Evolutionary conservation across 2,329 filamentous ascomycete genomes (phyloP).

Genomic region (Colletotrichum tofieldiae): DNA sequence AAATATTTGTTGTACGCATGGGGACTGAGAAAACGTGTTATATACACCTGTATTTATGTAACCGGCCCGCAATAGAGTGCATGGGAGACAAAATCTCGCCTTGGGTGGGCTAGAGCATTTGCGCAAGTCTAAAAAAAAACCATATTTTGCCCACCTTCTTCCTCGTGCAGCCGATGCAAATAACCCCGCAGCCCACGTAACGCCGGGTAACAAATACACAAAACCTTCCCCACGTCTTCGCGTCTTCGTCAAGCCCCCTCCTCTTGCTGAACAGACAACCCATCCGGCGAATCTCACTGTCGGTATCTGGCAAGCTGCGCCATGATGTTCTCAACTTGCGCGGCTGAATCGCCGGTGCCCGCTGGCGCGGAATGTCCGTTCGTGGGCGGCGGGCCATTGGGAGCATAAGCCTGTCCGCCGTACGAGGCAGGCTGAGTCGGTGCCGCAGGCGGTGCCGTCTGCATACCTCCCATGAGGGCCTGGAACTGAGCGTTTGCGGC

Average conservation of each 20-base stretch:
- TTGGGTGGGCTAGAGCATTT: not conserved
- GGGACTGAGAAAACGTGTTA: not conserved
- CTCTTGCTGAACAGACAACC: not conserved
- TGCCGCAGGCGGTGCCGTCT: constrained; percentile 43
- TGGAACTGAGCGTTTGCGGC: constrained; percentile 57
- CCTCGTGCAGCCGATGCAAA: constrained; percentile 1
- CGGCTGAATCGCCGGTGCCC: constrained; percentile 55
- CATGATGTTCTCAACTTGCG: constrained; percentile 81
- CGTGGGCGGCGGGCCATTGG: constrained; percentile 47
- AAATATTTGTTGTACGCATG: not conserved
- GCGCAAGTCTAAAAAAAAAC: constrained; percentile 21
- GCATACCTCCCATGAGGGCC: constrained; percentile 59
- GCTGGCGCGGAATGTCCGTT: constrained; percentile 42
- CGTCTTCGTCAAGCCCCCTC: constrained; percentile 31
- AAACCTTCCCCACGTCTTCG: constrained; percentile 26
- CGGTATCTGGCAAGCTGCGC: constrained; percentile 78
- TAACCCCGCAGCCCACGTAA: constrained; percentile 20
- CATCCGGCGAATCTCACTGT: constrained; percentile 56
- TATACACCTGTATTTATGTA: constrained; percentile 3
- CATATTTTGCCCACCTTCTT: constrained; percentile 17
- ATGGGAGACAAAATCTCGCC: not conserved
- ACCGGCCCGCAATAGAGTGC: not conserved
- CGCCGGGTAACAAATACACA: constrained; percentile 30
- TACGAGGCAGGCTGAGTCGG: constrained; percentile 49
- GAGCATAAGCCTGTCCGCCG: constrained; percentile 47